Conservation (phyloP, 306 rosid species). For the Lathyrus tuberosus region DNA sequence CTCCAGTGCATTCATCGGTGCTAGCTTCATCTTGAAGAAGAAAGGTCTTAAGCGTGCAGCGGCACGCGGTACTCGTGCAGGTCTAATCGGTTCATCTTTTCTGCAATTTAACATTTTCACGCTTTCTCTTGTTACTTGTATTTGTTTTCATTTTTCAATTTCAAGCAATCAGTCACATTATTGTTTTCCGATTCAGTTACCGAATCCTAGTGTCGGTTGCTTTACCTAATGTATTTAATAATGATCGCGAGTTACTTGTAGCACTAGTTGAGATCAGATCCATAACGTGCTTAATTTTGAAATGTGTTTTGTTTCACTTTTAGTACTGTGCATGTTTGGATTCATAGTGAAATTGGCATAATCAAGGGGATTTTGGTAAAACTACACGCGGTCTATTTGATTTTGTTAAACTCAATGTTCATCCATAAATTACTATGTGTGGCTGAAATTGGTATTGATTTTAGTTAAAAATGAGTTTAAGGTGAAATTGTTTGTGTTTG, state of each 20-base stretch:
- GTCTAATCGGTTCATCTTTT: constrained; percentile 34
- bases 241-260: neutral
- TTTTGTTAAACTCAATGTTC: too few relatives aligned
- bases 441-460: neutral
- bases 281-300: neutral
- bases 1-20: constrained; percentile 84
- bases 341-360: too few relatives aligned
- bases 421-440: neutral
- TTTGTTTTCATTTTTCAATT: neutral
- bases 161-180: neutral
- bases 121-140: neutral
- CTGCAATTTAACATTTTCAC: neutral
- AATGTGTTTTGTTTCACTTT: neutral
- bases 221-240: neutral
- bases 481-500: neutral
- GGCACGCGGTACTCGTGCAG: constrained; percentile 80
- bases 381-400: too few relatives aligned
- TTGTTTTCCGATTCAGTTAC: neutral
- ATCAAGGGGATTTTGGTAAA: too few relatives aligned
- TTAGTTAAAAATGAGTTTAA: neutral
- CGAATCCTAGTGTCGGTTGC: neutral
- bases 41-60: constrained; percentile 91
- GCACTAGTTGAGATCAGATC: constrained; percentile 29
- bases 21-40: constrained; percentile 94
- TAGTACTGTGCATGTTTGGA: too few relatives aligned